phyloP scores from a whole-genome alignment of 768 basidiomycete species.

The Suillus lakei region DNA sequence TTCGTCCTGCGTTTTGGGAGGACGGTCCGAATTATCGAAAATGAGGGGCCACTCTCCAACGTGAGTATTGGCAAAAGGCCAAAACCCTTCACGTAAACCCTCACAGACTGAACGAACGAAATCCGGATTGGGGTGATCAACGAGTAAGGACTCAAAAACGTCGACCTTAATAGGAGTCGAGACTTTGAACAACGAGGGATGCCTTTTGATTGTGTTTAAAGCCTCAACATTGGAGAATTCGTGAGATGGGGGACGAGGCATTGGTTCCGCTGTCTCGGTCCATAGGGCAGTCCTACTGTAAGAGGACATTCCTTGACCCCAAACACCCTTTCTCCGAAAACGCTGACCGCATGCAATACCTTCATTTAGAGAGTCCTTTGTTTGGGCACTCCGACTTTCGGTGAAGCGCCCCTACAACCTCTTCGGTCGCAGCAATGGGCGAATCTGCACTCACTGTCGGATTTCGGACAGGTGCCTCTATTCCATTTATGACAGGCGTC shows the following conservation, averaged over 20 bases:
- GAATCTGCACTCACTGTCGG: conserved; percentile 5
- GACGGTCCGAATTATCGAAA: background rate
- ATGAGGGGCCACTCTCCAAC: background rate
- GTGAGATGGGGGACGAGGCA: too few species aligned
- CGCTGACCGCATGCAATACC: background rate
- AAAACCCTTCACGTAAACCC: too few species aligned
- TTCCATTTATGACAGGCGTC: conserved; percentile 13
- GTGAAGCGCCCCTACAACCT: background rate
- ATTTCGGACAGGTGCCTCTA: background rate
- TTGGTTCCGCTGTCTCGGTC: background rate
- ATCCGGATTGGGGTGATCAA: conserved; percentile 36
- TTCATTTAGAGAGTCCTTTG: background rate
- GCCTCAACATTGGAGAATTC: too few species aligned
- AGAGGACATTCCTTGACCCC: background rate
- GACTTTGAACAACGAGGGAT: too few species aligned
- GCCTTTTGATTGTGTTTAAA: too few species aligned
- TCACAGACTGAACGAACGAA: too few species aligned
- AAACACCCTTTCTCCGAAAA: background rate
- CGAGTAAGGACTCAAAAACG: conserved; percentile 23
- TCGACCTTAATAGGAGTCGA: too few species aligned
- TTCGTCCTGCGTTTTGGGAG: conserved; percentile 7
- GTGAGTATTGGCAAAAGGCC: conserved; percentile 12
- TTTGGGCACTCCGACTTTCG: background rate
- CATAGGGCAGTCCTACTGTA: background rate
- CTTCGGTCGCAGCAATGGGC: background rate